Base-by-base conservation (phyloP, 192 early-diverging fungal species). In the Dissophora ornata region DNA sequence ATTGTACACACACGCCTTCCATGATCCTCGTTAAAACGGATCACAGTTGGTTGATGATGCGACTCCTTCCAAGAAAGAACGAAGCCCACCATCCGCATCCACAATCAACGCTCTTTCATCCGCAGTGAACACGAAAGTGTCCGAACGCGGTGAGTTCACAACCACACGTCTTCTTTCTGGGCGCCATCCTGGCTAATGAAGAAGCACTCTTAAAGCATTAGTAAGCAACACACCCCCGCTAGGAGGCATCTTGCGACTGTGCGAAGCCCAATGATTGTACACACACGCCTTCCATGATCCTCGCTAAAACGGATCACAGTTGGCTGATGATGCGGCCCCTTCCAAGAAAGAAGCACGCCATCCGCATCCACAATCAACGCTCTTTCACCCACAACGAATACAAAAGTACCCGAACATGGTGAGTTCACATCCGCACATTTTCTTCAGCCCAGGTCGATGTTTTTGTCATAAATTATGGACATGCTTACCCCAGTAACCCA, bases 11-110 rank as follows among this genome's bases (percentile, higher is more conserved):
- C 44, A 45, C 52, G 19, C 52, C 52, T 54, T 19, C 18, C 29
- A 54, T 34, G 52, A 34, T 34, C 52, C 52, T 54, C 52, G 52
- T 30, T 34, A 54, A 54, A 54, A 54, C 52, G 30, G 52, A 54
- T 34, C 52, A n/a, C 15, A 45, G 44, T 45, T n/a, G 44, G 44
- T 45, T 45, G 44, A 45, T 34, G 30, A 54, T 34, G 52, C 29
- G 33, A 24, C 25, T 16, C 52, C 32, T 54, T 54, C 52, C 28
- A 54, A 54, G 30, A 54, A 34, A 30, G 52, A 54, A 45, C 30
- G 52, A 54, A n/a, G 16, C 26, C 32, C 52, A 34, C 52, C 48
- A 47, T 24, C 29, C 29, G 52, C 52, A 54, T 30, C 13, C 12
- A 29, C 52, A 54, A 34, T 54, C 30, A 34, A 54, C n/a, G 52